A percentile compares a stretch with the other conserved stretches of the same genome.
phyloP scores from a whole-genome alignment of 1,284 basidiomycete genomes.

The Sporisorium graminicola region DNA sequence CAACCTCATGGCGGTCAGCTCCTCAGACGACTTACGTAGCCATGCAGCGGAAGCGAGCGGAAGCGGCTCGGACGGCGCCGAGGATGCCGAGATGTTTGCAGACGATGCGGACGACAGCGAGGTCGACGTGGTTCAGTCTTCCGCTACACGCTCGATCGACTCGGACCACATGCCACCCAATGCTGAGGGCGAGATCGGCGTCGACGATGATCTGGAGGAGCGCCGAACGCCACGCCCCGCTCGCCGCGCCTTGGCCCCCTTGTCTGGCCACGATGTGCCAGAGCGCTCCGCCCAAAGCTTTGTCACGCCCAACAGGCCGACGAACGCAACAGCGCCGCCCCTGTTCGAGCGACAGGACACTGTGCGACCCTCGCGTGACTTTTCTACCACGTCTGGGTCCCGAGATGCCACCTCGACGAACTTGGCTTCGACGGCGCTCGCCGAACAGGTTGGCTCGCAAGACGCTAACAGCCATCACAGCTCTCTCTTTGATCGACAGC shows the following conservation, averaged over 20 bases:
- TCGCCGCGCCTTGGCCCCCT: constrained; percentile 49
- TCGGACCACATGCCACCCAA: constrained; percentile 22
- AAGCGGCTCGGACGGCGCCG: constrained; percentile 64
- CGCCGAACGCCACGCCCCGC: constrained; percentile 55
- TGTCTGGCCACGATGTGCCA: constrained; percentile 35
- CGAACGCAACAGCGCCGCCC: constrained; percentile 35
- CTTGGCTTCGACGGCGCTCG: constrained; percentile 37
- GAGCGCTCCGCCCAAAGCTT: constrained; percentile 15
- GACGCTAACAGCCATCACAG: constrained; percentile 1
- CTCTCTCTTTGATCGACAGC: constrained; percentile 24
- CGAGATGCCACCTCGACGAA: constrained; percentile 34
- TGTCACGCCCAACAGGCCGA: constrained; percentile 41
- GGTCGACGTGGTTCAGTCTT: constrained; percentile 29
- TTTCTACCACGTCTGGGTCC: constrained; percentile 28
- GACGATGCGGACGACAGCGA: constrained; percentile 60
- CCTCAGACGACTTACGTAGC: constrained; percentile 51
- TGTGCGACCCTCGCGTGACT: constrained; percentile 40
- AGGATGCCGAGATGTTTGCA: constrained; percentile 64
- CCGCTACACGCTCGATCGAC: constrained; percentile 20
- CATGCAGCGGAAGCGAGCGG: constrained; percentile 53
- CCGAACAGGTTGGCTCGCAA: constrained; percentile 39
- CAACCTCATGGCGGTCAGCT: constrained; percentile 38
- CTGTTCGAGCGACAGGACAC: constrained; percentile 50
- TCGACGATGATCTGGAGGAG: constrained; percentile 50
- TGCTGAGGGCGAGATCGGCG: constrained; percentile 2